Evolutionary conservation across 805 yeast genomes (phyloP), one percentile per base, ranked within the genome.

Genomic region (Candida arabinofermentans): DNA sequence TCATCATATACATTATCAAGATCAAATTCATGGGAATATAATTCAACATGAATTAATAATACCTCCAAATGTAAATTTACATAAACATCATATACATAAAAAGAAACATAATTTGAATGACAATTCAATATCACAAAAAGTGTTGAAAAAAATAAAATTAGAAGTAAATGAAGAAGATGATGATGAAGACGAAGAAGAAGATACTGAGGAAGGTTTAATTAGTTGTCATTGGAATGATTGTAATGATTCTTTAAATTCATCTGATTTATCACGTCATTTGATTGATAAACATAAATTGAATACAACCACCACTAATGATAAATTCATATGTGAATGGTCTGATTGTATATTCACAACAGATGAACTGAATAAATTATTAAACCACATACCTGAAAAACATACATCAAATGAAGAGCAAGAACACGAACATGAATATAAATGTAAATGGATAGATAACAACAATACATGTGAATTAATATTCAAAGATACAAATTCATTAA

Each of bases 151-250:
- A 16, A 29, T 29, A 17, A 17, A 30, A 23, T 6, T 13, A 23
- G 12, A 30, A 30, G 32, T n/a, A 6, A 19, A 29, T 8, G 18
- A 29, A 5, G 32, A 29, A 6, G 18, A 29, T 9, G 7, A 7
- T 10, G 32, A 29, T 8, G 18, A 29, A 5, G 32, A 29, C 18
- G 18, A 29, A 26, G 7, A 7, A 13, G 5, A 18, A 12, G 70
- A 40, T 67, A 65, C 46, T 57, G 62, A 40, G 59, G 63, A 46
- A 58, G 59, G 48, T 53, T 52, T 45, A 56, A 51, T 41, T 2
- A 13, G 46, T 4, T 86, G 95, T 60, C 74, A 78, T 56, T 86
- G 95, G 95, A 79, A 77, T 37, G 69, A 75, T 42, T 86, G 95
- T 57, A 58, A 60, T 9, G 66, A 69, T 34, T 54, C 52, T 12